Conservation (phyloP, 1,284 basidiomycete species). For the Ustilago xerochloae region DNA sequence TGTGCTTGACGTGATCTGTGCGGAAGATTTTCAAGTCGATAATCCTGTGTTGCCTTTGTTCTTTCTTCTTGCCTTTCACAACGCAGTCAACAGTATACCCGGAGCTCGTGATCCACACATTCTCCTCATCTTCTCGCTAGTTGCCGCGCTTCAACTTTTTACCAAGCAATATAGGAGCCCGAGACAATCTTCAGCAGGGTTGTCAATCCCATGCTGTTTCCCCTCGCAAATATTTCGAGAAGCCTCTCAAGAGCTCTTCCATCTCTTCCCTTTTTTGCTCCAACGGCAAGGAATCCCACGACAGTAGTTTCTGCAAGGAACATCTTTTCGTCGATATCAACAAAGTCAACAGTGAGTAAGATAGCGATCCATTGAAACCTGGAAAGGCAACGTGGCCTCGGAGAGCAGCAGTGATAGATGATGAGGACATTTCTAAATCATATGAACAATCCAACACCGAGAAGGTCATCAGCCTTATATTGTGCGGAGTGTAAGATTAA, state of each 20-base stretch:
- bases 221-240: neutral
- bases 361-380: no score
- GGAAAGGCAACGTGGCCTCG: neutral
- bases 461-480: slow-evolving; percentile 44
- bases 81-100: neutral
- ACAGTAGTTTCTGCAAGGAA: neutral
- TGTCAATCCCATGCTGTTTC: slow-evolving; percentile 7
- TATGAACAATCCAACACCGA: slow-evolving; percentile 62
- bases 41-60: no score
- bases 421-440: slow-evolving; percentile 53
- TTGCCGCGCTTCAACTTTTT: slow-evolving; percentile 30
- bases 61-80: neutral
- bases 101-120: neutral
- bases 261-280: no score
- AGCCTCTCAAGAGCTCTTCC: slow-evolving; percentile 8
- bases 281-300: no score
- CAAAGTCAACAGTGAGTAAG: neutral
- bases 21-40: neutral
- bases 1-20: slow-evolving; percentile 15
- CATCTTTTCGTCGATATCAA: neutral
- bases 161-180: slow-evolving; percentile 1
- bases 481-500: slow-evolving; percentile 55
- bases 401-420: slow-evolving; percentile 14
- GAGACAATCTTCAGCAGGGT: no score
- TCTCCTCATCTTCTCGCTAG: neutral